phyloP scores from a whole-genome alignment of 2,329 filamentous ascomycete genomes.

The Fusarium penzigii region DNA sequence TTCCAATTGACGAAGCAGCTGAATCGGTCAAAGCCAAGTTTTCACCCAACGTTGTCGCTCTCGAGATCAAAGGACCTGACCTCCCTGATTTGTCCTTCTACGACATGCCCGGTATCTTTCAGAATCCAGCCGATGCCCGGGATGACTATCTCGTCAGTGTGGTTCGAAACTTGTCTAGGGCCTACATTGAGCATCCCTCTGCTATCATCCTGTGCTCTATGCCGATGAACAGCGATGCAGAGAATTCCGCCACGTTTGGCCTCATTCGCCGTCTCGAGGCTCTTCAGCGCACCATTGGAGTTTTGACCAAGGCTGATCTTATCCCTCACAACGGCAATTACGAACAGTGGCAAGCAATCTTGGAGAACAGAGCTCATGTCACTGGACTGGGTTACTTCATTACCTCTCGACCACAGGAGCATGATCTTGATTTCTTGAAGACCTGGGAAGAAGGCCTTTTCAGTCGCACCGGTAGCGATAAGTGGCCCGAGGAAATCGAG shows the following conservation, averaged over 20 bases:
- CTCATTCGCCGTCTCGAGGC: slow-evolving; percentile 62
- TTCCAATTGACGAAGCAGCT: slow-evolving; percentile 36
- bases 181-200: slow-evolving; percentile 69
- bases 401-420: slow-evolving; percentile 65
- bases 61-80: slow-evolving; percentile 72
- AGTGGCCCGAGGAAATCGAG: slow-evolving; percentile 53
- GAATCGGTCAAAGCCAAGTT: slow-evolving; percentile 63
- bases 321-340: slow-evolving; percentile 52
- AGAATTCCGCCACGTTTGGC: slow-evolving; percentile 70
- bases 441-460: slow-evolving; percentile 57
- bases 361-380: slow-evolving; percentile 60
- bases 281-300: slow-evolving; percentile 64
- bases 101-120: slow-evolving; percentile 82
- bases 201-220: slow-evolving; percentile 78
- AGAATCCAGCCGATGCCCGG: slow-evolving; percentile 62
- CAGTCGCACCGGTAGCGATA: slow-evolving; percentile 36
- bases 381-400: slow-evolving; percentile 79
- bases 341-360: slow-evolving; percentile 62
- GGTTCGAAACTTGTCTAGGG: slow-evolving; percentile 67
- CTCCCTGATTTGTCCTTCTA: slow-evolving; percentile 79
- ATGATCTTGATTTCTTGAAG: slow-evolving; percentile 53
- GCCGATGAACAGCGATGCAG: slow-evolving; percentile 76
- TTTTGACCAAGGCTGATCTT: slow-evolving; percentile 84
- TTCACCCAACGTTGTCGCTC: slow-evolving; percentile 76
- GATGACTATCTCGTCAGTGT: slow-evolving; percentile 71